A percentile compares a stretch with the other conserved stretches of the same genome.
Evolutionary conservation across 768 basidiomycete species (phyloP).

Genomic region (Coprinopsis marcescibilis): DNA sequence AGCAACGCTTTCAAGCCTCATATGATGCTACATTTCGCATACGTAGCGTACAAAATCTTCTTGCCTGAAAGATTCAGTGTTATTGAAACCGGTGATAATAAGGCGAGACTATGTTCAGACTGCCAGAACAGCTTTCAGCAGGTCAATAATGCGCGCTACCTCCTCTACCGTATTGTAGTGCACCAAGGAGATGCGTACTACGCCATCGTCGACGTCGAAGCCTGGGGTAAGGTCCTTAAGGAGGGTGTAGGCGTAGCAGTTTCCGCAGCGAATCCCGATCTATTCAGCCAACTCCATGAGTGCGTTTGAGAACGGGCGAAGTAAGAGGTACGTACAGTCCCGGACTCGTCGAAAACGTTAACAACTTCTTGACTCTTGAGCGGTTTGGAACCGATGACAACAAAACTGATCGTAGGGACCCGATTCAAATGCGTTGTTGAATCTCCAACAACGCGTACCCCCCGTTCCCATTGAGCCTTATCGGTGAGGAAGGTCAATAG

Average conservation of each 20-base stretch:
- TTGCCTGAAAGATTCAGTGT: not conserved
- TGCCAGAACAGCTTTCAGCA: conserved; percentile 46
- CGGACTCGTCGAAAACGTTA: conserved; percentile 54
- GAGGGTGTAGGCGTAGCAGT: conserved; percentile 72
- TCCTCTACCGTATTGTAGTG: conserved; percentile 78
- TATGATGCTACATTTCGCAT: too few species aligned
- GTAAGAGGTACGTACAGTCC: conserved; percentile 41
- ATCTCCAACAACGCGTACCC: conserved; percentile 65
- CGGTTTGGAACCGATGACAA: conserved; percentile 53
- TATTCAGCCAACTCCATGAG: conserved; percentile 22
- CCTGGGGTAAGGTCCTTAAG: conserved; percentile 48
- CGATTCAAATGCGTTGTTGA: conserved; percentile 37
- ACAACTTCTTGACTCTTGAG: conserved; percentile 63
- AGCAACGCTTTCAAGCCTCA: too few species aligned
- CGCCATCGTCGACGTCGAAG: conserved; percentile 55
- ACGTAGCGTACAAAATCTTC: too few species aligned
- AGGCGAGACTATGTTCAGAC: not conserved
- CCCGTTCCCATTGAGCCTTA: conserved; percentile 42
- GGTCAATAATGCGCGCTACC: conserved; percentile 51
- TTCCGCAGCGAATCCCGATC: conserved; percentile 76
- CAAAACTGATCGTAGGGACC: conserved; percentile 68
- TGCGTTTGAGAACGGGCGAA: not conserved
- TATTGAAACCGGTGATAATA: not conserved
- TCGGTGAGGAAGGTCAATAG: conserved; percentile 52
- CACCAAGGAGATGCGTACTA: conserved; percentile 70